phyloP scores from a whole-genome alignment of 1,284 basidiomycete species.

The Porodaedalea pini region DNA sequence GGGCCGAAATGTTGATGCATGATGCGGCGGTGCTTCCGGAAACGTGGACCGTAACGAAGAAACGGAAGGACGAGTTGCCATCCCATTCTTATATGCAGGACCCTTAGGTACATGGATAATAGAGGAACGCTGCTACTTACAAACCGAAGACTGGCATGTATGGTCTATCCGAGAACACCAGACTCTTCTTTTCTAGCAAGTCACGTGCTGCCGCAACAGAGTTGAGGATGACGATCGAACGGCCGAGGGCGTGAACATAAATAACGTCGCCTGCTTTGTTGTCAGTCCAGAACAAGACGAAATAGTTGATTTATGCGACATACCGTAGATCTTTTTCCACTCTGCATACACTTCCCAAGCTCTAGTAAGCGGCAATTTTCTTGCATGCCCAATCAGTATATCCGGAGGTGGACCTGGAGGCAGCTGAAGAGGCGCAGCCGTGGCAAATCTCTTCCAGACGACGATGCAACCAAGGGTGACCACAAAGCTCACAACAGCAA shows the following conservation, averaged over 20 bases:
- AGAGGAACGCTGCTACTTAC: too few relatives aligned
- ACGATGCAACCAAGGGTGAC: too few relatives aligned
- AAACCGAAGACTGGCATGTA: conserved; percentile 28
- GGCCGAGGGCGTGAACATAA: conserved; percentile 33
- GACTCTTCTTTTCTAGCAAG: conserved; percentile 36
- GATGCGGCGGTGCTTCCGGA: too few relatives aligned
- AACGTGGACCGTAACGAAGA: too few relatives aligned
- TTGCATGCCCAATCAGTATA: conserved; percentile 33
- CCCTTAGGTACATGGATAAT: too few relatives aligned
- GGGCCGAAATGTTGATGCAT: too few relatives aligned
- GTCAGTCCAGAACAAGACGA: too few relatives aligned
- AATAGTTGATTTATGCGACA: conserved; percentile 29
- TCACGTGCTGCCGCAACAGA: conserved; percentile 34
- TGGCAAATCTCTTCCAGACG: too few relatives aligned
- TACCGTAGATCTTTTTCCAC: conserved; percentile 33
- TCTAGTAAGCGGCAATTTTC: conserved; percentile 28
- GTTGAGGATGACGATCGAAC: conserved; percentile 37
- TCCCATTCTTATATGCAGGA: too few relatives aligned
- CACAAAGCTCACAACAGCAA: too few relatives aligned
- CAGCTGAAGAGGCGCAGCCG: too few relatives aligned
- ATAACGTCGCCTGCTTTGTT: conserved; percentile 33
- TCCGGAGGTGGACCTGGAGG: conserved; percentile 33
- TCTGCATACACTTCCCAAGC: conserved; percentile 30
- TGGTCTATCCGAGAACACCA: conserved; percentile 38
- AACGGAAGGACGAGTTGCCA: too few relatives aligned